These are phyloP conservation scores for Ensete ventricosum DNA, from an alignment of 176 grass and related monocot genomes.

Conservation along the genomic window DNA sequence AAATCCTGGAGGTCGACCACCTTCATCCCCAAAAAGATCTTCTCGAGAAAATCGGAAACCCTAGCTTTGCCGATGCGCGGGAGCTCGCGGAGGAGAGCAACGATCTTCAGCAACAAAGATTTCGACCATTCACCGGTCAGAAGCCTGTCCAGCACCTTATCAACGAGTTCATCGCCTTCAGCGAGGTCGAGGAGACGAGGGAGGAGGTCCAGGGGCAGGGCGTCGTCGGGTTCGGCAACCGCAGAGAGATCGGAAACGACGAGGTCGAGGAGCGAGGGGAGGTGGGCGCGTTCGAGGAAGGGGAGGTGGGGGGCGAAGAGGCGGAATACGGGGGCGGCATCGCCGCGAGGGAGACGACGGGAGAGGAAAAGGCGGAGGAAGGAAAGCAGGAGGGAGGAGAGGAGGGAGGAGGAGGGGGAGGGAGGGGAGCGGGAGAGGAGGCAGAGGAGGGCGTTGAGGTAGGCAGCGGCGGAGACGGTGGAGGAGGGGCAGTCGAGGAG, in stretches of 20 bases:
- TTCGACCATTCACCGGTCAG: slow-evolving; percentile 26
- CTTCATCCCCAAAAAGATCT: slow-evolving; percentile 42
- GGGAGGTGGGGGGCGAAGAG: slow-evolving; percentile 23
- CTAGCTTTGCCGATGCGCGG: not conserved
- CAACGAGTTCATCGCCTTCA: slow-evolving; percentile 4
- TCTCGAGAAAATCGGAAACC: slow-evolving; percentile 36
- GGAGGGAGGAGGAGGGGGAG: slow-evolving; percentile 26
- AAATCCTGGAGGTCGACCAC: slow-evolving; percentile 58
- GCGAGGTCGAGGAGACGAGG: slow-evolving; percentile 21
- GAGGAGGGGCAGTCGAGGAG: slow-evolving; percentile 18
- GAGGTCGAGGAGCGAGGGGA: slow-evolving; percentile 26
- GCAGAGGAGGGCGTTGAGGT: slow-evolving; percentile 15
- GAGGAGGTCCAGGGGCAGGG: slow-evolving; percentile 31
- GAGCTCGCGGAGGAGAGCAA: slow-evolving; percentile 29
- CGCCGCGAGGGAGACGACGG: not conserved
- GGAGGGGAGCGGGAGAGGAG: slow-evolving; percentile 15
- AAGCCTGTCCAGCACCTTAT: slow-evolving; percentile 15
- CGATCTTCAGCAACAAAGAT: slow-evolving; percentile 24
- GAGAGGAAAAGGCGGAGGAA: slow-evolving; percentile 14
- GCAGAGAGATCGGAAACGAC: slow-evolving; percentile 11
- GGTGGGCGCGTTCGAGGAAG: slow-evolving; percentile 26
- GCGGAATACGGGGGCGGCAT: slow-evolving; percentile 6
- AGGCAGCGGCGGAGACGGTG: slow-evolving; percentile 12
- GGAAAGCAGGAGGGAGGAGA: slow-evolving; percentile 11
- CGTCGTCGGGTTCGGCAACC: slow-evolving; percentile 21